Evolutionary conservation across 2,329 filamentous ascomycete genomes (phyloP), one percentile per base, ranked within the genome.

Genomic region (Mollisia scopiformis): DNA sequence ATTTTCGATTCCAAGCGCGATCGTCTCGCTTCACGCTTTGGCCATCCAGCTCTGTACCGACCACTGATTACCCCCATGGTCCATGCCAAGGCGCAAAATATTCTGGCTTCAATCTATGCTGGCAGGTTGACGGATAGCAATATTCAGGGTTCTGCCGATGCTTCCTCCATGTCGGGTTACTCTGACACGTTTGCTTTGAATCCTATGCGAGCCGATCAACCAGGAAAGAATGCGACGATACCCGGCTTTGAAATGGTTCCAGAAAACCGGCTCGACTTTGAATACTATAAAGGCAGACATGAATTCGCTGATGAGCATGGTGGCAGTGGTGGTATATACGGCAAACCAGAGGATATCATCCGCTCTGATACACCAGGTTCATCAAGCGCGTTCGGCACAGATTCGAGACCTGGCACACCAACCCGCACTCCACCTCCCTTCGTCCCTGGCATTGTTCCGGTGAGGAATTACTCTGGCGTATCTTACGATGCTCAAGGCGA

Each of bases 11-110:
- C 80, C 73, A 85, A 83, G 69, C 88, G 77, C 72, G 93, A 89
- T 75, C 89, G 85, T 70, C 84, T 93, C 58, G 89, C 85, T 62
- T 87, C 87, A 25, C 85, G 91, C 27, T 99, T 97, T 73, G 93
- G 93, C 1, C 92, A 99, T 73, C 95, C 94, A 1, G 93, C 91
- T 4, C 82, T 98, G 16, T 97, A 95, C 79, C 91, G 90, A 75
- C 89, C 91, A 3, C 82, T 98, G 21, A 93, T 94, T 69, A 96
- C 93, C 0, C 94, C 94, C 2, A 97, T 98, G 93, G 94, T 98
- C 3, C 90, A 96, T 70, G 90, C 92, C 57, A 96, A 91, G 76
- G 92, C 92, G 2, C 91, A 95, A 70, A 93, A 95, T 61, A 83
- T 95, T 41, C 83, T 99, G 10, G 88, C 89, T n/a, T 86, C 90